These are phyloP conservation scores for Diplodia seriata DNA, from an alignment of 2,329 filamentous ascomycete species.

Conservation along the genomic window DNA sequence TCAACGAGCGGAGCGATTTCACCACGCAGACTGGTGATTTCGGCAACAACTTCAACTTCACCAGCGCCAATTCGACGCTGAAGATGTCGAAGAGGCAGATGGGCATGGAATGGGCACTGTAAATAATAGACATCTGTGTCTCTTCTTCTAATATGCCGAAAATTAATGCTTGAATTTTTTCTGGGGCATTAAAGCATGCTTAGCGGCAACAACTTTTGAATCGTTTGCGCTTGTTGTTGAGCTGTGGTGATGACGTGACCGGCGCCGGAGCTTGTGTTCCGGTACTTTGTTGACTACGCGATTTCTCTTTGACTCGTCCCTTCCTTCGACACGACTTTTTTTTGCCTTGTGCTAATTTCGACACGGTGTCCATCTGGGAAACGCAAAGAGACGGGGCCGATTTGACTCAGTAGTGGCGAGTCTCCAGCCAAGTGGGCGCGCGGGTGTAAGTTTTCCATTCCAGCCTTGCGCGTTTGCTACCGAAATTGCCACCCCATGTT, in stretches of 20 bases:
- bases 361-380: background rate
- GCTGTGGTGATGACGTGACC: slow-evolving; percentile 13
- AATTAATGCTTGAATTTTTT: too few species aligned
- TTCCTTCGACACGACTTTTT: background rate
- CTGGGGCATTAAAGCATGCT: background rate
- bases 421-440: too few species aligned
- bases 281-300: background rate
- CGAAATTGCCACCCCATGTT: too few species aligned
- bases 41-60: slow-evolving; percentile 25
- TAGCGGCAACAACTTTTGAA: background rate
- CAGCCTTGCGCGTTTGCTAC: too few species aligned
- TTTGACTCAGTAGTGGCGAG: too few species aligned
- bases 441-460: too few species aligned
- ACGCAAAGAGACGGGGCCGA: background rate
- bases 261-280: background rate
- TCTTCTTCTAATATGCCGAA: background rate
- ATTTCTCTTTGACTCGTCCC: background rate
- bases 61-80: slow-evolving; percentile 15
- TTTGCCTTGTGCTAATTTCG: background rate
- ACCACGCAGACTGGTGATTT: slow-evolving; percentile 33
- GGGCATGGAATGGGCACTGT: slow-evolving; percentile 22
- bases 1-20: slow-evolving; percentile 49
- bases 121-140: background rate
- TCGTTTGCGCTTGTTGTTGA: background rate
- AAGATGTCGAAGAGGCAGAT: slow-evolving; percentile 21